Conservation (phyloP, 139 green algal species). For the Haematococcus sp. region DNA sequence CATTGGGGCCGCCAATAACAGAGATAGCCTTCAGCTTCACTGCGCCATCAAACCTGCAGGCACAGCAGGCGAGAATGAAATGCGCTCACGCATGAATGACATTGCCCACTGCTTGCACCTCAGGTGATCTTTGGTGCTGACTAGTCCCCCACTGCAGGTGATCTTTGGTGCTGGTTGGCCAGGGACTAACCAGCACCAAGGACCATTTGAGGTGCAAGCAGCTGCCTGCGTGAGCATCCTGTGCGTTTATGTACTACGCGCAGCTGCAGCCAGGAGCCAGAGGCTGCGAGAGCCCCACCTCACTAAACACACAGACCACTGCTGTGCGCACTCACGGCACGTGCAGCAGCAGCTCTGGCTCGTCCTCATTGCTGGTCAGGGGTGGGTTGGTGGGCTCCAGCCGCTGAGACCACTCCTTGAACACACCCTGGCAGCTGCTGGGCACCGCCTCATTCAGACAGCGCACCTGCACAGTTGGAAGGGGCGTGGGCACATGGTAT, state of each 20-base stretch:
- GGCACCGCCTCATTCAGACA: constrained; percentile 77
- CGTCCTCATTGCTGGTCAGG: constrained; percentile 77
- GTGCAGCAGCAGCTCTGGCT: constrained; percentile 86
- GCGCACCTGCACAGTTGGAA: constrained; percentile 47
- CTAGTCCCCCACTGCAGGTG: no score
- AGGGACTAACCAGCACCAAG: no score
- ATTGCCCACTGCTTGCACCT: no score
- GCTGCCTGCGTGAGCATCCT: no score
- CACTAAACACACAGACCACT: no score
- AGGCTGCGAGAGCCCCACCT: no score
- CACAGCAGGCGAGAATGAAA: no score
- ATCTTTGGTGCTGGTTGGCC: no score
- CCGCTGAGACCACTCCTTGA: constrained; percentile 69
- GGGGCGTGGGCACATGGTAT: background rate
- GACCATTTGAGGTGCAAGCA: no score
- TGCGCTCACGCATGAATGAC: no score
- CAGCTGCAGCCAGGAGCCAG: background rate
- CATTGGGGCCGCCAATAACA: constrained; percentile 63
- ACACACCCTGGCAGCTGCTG: constrained; percentile 58
- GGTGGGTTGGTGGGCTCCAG: constrained; percentile 36
- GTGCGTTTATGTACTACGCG: no score
- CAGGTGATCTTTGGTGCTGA: no score
- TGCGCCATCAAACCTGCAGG: constrained; percentile 67
- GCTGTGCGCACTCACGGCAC: constrained; percentile 54
- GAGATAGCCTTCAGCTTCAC: constrained; percentile 84